Percentiles rank a stretch among this genome's conserved stretches.
phyloP scores from a whole-genome alignment of 73 alveolate species.

The Tetrahymena thermophila region DNA sequence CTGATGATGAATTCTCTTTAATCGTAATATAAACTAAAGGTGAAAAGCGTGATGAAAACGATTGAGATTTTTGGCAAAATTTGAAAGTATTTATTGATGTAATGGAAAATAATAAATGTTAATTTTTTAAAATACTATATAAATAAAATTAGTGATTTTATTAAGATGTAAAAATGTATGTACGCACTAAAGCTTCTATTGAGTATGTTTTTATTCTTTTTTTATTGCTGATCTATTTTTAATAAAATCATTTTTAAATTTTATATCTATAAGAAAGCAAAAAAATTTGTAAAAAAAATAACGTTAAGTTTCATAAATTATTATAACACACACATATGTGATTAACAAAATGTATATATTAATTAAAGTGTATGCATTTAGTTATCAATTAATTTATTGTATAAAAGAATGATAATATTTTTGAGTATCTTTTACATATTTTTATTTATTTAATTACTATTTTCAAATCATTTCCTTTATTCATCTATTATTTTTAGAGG shows the following conservation, averaged over 20 bases:
- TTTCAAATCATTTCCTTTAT: not conserved
- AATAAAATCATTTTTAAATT: not conserved
- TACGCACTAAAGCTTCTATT: not conserved
- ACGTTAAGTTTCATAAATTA: not conserved
- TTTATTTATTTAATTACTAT: too few relatives aligned
- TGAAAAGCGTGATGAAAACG: slow-evolving; percentile 46
- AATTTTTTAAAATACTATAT: not conserved
- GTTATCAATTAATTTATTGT: not conserved
- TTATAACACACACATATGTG: not conserved
- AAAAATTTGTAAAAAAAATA: not conserved
- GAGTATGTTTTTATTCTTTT: not conserved
- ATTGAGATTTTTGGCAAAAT: not conserved
- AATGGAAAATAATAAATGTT: not conserved
- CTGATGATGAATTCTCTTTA: slow-evolving; percentile 87
- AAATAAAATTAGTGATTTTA: too few relatives aligned
- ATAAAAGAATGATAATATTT: too few relatives aligned
- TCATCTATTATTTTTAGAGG: not conserved
- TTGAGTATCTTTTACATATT: not conserved
- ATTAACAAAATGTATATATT: too few relatives aligned
- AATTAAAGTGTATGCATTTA: not conserved
- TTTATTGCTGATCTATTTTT: not conserved
- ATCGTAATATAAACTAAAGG: slow-evolving; percentile 84
- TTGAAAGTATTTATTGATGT: not conserved
- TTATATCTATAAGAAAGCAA: not conserved
- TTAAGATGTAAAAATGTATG: not conserved